These are phyloP conservation scores for Huntiella decipiens DNA, from an alignment of 2,329 filamentous ascomycete species.

Conservation along the genomic window DNA sequence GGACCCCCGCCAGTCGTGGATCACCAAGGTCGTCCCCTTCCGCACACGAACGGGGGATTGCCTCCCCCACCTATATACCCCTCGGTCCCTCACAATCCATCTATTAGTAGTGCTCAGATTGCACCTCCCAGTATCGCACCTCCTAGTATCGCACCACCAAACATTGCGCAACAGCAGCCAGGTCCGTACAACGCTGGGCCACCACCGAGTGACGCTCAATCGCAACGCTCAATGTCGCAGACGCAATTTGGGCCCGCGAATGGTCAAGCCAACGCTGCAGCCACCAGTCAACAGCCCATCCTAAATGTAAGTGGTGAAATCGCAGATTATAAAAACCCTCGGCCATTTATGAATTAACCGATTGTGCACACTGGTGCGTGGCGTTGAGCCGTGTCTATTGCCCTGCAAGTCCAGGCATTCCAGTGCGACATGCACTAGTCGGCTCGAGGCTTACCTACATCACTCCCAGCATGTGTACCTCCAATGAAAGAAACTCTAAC, in stretches of 20 bases:
- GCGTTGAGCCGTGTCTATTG: too few species aligned
- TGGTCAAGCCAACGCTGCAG: constrained; percentile 17
- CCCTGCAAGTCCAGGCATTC: too few species aligned
- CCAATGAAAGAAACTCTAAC: too few species aligned
- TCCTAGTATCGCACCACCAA: too few species aligned
- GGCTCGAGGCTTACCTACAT: too few species aligned
- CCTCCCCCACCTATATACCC: constrained; percentile 39
- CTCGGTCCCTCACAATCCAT: constrained; percentile 31
- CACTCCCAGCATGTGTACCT: too few species aligned
- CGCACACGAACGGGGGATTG: constrained; percentile 28
- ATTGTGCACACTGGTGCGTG: too few species aligned
- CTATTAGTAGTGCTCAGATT: constrained; percentile 30
- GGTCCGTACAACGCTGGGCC: constrained; percentile 1
- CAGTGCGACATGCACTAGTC: too few species aligned
- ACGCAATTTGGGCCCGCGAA: constrained; percentile 9
- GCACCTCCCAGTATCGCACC: constrained; percentile 16
- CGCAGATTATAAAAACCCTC: too few species aligned
- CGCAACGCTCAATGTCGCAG: constrained; percentile 9
- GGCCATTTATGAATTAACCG: too few species aligned
- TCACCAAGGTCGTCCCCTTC: constrained; percentile 32
- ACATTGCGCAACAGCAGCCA: constrained; percentile 25
- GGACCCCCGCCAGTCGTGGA: constrained; percentile 31
- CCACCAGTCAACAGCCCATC: constrained; percentile 26
- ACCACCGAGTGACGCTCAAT: constrained; percentile 23
- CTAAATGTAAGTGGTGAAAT: constrained; percentile 28